These are phyloP conservation scores for Salvia miltiorrhiza DNA, from an alignment of 257 asterid genomes.

Conservation along the genomic window DNA sequence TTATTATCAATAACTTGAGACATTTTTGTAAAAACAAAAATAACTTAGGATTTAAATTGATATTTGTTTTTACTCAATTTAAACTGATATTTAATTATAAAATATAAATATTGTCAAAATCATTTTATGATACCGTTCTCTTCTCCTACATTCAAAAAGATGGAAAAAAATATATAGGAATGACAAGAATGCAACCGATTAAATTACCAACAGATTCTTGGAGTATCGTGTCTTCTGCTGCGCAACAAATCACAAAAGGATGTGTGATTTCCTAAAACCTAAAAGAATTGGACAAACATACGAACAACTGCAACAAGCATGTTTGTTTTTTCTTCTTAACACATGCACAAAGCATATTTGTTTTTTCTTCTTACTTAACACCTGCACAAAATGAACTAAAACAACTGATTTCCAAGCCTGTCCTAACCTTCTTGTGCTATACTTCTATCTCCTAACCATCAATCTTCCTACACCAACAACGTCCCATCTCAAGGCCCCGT, in stretches of 20 bases:
- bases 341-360: not conserved
- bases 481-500: constrained; percentile 25
- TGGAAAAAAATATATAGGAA: too few relatives aligned
- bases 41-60: too few relatives aligned
- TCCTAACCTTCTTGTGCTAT: not conserved
- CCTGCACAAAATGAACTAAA: not conserved
- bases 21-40: too few relatives aligned
- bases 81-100: too few relatives aligned
- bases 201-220: not conserved
- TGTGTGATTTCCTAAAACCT: not conserved
- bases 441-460: not conserved
- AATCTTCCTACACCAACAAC: not conserved
- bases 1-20: too few relatives aligned
- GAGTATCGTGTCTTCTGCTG: not conserved
- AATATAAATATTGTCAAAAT: too few relatives aligned
- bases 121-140: too few relatives aligned
- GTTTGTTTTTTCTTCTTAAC: not conserved
- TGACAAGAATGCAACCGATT: too few relatives aligned
- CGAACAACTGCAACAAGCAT: not conserved
- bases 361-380: not conserved
- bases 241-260: not conserved
- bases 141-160: too few relatives aligned
- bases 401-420: not conserved
- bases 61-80: too few relatives aligned
- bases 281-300: not conserved